phyloP scores from a whole-genome alignment of 345 rosid species.

The Theobroma cacao region DNA sequence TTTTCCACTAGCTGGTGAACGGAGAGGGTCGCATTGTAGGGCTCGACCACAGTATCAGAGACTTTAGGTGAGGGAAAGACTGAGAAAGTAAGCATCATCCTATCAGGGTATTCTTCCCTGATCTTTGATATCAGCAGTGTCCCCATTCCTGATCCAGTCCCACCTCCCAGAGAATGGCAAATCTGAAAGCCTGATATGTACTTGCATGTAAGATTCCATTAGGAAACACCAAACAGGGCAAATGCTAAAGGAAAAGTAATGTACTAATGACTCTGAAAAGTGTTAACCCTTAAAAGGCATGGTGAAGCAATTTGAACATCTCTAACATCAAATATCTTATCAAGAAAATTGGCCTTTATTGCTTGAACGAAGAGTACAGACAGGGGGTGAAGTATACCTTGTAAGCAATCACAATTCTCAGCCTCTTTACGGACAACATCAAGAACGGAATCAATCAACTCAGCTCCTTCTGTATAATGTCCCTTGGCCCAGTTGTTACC shows the following conservation, averaged over 20 bases:
- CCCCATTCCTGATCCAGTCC: conserved; percentile 42
- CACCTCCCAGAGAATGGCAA: conserved; percentile 40
- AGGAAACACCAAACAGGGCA: neutral
- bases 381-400: conserved; percentile 21
- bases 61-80: conserved; percentile 52
- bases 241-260: neutral
- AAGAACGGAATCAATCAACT: conserved; percentile 32
- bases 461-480: conserved; percentile 38
- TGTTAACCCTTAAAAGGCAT: neutral
- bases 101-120: conserved; percentile 47
- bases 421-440: conserved; percentile 39
- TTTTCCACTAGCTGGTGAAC: conserved; percentile 41
- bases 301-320: neutral
- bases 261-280: neutral
- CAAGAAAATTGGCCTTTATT: neutral
- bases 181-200: conserved; percentile 29
- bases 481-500: conserved; percentile 41
- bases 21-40: conserved; percentile 39
- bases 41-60: conserved; percentile 41
- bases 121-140: conserved; percentile 37
- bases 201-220: neutral
- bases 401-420: conserved; percentile 37
- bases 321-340: neutral
- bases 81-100: conserved; percentile 33
- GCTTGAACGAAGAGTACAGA: neutral